Base-by-base conservation (phyloP, 352 stramenopile genomes). In the Phytophthora pisi region DNA sequence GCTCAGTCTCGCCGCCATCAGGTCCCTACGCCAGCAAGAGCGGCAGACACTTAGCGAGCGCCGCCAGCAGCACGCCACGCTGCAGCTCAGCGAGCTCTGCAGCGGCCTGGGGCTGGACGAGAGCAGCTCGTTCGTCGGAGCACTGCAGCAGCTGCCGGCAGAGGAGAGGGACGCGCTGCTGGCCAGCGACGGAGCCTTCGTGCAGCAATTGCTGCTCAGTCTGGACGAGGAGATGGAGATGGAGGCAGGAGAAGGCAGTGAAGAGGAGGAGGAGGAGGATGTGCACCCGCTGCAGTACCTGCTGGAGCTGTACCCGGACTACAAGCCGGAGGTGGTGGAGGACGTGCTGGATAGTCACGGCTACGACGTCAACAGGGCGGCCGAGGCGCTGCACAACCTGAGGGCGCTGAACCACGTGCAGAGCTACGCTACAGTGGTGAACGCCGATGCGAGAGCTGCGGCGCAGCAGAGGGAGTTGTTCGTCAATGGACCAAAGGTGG, bases 171-270 rank as follows among this genome's bases (percentile, higher is more conserved):
- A 83, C 46, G 73, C 72, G 3, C 59, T 88, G 6, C 58, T 90
- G 6, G 67, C 68, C 11, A 74, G 69, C 1, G 74, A 90, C 45
- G 82, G 84, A 51, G 78, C 74, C 0, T 92, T 90, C 38, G 74
- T 92, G 30, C 82, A 93, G 71, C 82, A 85, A 26, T 53, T 93
- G 23, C 57, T 91, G 47, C 64, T 88, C n/a, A 65, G 71, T 59
- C 51, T 91, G 20, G 82, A 91, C 26, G 70, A 86, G n/a, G 36
- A 42, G 15, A 31, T 31, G 28, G 28, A 9, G 28, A 31, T 31
- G 28, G 36, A 42, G 86, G 3, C 2, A 30, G 45, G 8, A 46
- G 67, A 79, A 5, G 57, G 57, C 23, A 64, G 78, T 0, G 46
- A 74, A 0, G 68, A 51, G 5, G 70, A 47, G 38, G 59, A 77